Conservation (phyloP, 2,329 filamentous ascomycete genomes). For the Alternaria longipes region DNA sequence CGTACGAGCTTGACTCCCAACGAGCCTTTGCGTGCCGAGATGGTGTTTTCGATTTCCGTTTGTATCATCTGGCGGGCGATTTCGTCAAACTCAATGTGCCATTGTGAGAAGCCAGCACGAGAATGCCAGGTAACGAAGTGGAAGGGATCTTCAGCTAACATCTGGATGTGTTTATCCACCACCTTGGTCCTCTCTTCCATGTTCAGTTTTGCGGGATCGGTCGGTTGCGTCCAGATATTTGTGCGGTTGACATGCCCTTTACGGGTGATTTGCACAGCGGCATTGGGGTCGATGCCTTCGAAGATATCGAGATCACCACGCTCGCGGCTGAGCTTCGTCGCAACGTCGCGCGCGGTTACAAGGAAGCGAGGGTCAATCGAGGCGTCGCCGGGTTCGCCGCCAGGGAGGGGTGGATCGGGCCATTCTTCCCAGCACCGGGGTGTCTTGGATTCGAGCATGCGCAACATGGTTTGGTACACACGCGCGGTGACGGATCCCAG, state of each 20-base stretch:
- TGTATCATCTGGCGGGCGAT: conserved; percentile 77
- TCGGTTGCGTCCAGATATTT: conserved; percentile 34
- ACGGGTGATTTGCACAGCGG: conserved; percentile 34
- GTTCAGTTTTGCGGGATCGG: conserved; percentile 37
- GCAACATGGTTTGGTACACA: conserved; percentile 79
- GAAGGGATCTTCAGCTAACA: conserved; percentile 73
- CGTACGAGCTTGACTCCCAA: conserved; percentile 83
- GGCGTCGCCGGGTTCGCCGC: conserved; percentile 45
- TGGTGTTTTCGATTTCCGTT: conserved; percentile 80
- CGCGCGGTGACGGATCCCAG: conserved; percentile 78
- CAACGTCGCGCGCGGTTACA: conserved; percentile 54
- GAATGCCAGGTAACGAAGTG: conserved; percentile 75
- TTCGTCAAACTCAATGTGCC: conserved; percentile 83
- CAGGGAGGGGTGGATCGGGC: conserved; percentile 34
- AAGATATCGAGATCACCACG: conserved; percentile 51
- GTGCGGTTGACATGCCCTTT: conserved; percentile 33
- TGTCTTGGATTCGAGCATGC: conserved; percentile 73
- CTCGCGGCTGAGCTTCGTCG: conserved; percentile 52
- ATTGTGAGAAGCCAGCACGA: conserved; percentile 71
- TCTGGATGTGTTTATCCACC: conserved; percentile 76
- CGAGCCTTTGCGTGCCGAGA: conserved; percentile 78
- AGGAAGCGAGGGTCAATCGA: conserved; percentile 43
- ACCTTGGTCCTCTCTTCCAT: conserved; percentile 37
- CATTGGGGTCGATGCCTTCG: conserved; percentile 47
- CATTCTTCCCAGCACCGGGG: conserved; percentile 71